Base-by-base conservation (phyloP, 2,329 filamentous ascomycete genomes). In the Madurella mycetomatis region DNA sequence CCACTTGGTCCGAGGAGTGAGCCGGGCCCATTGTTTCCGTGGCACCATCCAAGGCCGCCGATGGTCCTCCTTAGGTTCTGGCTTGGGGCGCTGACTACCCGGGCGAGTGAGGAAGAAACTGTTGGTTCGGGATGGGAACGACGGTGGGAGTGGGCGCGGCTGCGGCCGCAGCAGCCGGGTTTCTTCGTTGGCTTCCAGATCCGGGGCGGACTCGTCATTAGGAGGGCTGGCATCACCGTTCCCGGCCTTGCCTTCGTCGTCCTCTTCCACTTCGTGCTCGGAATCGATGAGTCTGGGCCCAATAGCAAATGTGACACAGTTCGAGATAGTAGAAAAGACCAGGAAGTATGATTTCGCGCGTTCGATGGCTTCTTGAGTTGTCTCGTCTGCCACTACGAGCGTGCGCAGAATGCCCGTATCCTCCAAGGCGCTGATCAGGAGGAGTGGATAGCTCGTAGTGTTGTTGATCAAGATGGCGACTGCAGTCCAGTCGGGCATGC, bases 321-420 rank as follows among this genome's bases (percentile, higher is more conserved):
- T 85, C 41, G 76, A 78, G 9, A 87, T 73, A 51, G 85, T 85
- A 3, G 83, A 78, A 59, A 83, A 86, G 55, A 87, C 78, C 3
- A 87, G 69, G 62, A 87, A 86, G 66, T 85, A 87, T 13, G 80
- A 81, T 64, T 85, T 82, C 7, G 83, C 83, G 9, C 84, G 73
- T 50, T 80, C 75, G 12, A 86, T 71, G 72, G 66, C 75, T 62
- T 60, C 76, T 25, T 54, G 47, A 46, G 53, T 51, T 1, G 53
- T 56, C 60, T 56, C 68, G 57, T 55, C 56, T 1, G 76, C 66
- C 1, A 54, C 51, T 5, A 60, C 49, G 16, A 86, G 71, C 2
- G 72, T 65, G 19, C 73, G 66, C 7, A 87, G 69, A 25, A 85
- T 80, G 2, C 81, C 82, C 0, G 84, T 83, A 32, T 71, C 67